Conservation (phyloP, 768 basidiomycete genomes). For the Suillus spraguei region DNA sequence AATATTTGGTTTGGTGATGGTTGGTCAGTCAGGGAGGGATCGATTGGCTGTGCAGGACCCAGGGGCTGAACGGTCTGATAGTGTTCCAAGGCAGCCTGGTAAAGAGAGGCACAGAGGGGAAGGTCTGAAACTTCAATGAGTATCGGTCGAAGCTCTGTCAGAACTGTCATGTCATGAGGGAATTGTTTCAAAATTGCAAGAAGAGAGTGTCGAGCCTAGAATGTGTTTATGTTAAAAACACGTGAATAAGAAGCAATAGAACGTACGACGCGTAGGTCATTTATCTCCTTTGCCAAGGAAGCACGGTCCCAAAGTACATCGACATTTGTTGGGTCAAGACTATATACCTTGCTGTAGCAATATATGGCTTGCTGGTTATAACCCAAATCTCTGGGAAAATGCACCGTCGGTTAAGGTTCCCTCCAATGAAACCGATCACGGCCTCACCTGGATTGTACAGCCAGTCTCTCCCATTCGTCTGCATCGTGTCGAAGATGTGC, state of each 20-base stretch:
- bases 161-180: constrained; percentile 78
- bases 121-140: constrained; percentile 73
- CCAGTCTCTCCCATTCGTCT: constrained; percentile 88
- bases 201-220: constrained; percentile 31
- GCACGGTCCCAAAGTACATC: constrained; percentile 92
- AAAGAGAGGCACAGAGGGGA: constrained; percentile 61
- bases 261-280: constrained; percentile 66
- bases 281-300: constrained; percentile 73
- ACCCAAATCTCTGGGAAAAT: constrained; percentile 52
- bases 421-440: not conserved
- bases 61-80: constrained; percentile 46
- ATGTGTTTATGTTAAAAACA: not conserved
- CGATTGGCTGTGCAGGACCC: constrained; percentile 46
- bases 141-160: constrained; percentile 77
- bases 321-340: constrained; percentile 77
- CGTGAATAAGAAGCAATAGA: not conserved
- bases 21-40: constrained; percentile 19
- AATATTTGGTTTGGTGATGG: constrained; percentile 18
- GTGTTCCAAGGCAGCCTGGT: constrained; percentile 74
- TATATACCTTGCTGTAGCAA: constrained; percentile 84
- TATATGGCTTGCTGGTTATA: constrained; percentile 88
- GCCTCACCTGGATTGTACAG: constrained; percentile 66
- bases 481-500: constrained; percentile 84
- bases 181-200: constrained; percentile 63
- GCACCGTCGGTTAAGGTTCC: not conserved